Conservation (phyloP, 2,329 filamentous ascomycete species). For the Calonectria crousiana region DNA sequence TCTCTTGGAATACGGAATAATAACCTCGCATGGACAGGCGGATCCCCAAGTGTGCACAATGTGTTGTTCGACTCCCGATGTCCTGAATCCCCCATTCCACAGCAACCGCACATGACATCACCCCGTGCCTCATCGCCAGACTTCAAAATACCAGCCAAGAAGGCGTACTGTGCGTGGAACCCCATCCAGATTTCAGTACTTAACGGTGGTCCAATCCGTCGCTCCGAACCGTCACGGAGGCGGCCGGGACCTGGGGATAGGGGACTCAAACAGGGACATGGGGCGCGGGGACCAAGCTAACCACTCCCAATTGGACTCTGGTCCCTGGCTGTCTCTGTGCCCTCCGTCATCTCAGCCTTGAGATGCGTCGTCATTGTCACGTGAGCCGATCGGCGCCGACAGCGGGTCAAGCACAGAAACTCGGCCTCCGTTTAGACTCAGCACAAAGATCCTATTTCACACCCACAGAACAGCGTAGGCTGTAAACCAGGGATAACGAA, state of each 20-base stretch:
- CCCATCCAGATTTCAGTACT: background rate
- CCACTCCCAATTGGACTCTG: slow-evolving; percentile 7
- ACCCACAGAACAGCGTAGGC: background rate
- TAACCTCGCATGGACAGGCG: background rate
- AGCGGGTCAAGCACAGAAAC: background rate
- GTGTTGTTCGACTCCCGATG: too few species aligned
- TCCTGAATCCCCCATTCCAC: background rate
- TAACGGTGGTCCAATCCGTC: slow-evolving; percentile 14
- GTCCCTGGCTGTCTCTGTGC: slow-evolving; percentile 3
- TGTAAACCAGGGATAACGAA: background rate
- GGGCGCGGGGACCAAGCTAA: slow-evolving; percentile 8
- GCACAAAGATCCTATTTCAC: background rate
- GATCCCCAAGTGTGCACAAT: background rate
- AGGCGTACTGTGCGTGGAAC: background rate
- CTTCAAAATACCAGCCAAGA: background rate
- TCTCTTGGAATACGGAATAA: background rate
- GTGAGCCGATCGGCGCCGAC: background rate
- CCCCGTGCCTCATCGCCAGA: background rate
- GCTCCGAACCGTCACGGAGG: slow-evolving; percentile 23
- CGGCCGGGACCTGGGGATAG: slow-evolving; percentile 12
- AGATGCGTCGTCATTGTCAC: background rate
- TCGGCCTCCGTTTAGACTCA: background rate
- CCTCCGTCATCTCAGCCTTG: background rate
- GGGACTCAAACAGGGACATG: slow-evolving; percentile 7
- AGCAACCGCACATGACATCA: too few species aligned